Evolutionary conservation across 305 asterid genomes (phyloP), one percentile per base, ranked within the genome.

Genomic region (Coffea humblotiana): DNA sequence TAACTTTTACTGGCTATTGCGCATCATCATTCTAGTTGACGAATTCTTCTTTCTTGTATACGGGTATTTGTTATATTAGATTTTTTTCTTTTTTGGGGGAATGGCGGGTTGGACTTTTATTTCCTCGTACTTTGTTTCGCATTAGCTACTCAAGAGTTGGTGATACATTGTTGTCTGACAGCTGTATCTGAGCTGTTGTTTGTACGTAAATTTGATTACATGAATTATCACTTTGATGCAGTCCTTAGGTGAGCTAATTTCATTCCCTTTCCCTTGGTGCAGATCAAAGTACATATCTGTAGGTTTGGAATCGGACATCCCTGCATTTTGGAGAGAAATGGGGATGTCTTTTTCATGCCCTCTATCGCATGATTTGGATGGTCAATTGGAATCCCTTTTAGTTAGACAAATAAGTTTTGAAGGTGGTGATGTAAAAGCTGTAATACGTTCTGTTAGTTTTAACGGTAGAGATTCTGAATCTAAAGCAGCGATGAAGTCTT

Each of bases 291-390:
- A 40, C 43, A 40, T 40, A n/a, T 71, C 61, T 56, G 49, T 40
- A 32, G 47, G 29, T 45, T 71, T 76, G 67, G n/a, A 32, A 48
- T 54, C 74, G 72, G 80, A 72, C 84, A 70, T 79, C 75, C 76
- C 80, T 52, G 43, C 61, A 61, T 67, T 69, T 83, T 45, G 29
- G 82, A 60, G 86, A 77, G 87, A 88, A 88, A 90, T 91, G 97
- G 94, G 93, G 84, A 75, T 86, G 88, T 73, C 79, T 70, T 84
- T 87, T 72, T 84, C 91, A 10, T 82, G 86, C 73, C 88, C 91
- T 72, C 78, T 82, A 61, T 78, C 87, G 15, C 88, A 87, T 35
- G 92, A 91, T 86, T 81, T 89, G 85, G 87, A 89, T 65, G 66
- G 43, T 75, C 81, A 77, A 76, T 67, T 83, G 11, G 90, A 88